Evolutionary conservation across 2,329 filamentous ascomycete species (phyloP), one percentile per base, ranked within the genome.

Genomic region (Chrysoporthe puriensis): DNA sequence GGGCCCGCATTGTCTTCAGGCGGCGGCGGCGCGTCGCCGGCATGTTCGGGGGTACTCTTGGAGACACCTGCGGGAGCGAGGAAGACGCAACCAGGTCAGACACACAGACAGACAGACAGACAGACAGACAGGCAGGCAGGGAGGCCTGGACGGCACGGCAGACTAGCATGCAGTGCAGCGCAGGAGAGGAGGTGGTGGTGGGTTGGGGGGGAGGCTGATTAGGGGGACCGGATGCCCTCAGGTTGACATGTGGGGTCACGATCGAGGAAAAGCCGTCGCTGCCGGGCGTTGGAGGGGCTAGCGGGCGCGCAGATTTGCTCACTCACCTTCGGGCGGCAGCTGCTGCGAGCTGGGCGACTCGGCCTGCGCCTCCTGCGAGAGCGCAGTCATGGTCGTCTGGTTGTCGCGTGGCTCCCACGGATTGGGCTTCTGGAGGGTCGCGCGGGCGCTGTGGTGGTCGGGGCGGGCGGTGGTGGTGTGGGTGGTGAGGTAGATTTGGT

Each of bases 1-100:
- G 83, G 82, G 66, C 78, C 74, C 60, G 76, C 75, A 68, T 78
- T 74, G 72, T 71, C 71, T 67, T 62, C 68, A 72, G 72, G 63
- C 61, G 65, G 64, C 63, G 67, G 66, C 52, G 69, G 72, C 73
- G 74, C n/a, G 72, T 74, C 67, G 66, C 65, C 62, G 58, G 68
- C 56, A 52, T 66, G 62, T 42, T 68, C 62, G 66, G 66, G 54
- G 46, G 56, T 36, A 40, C n/a, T 54, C 42, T 42, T 26, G 44
- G 67, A 64, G 54, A 50, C 42, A 44, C 60, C 63, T 57, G 48
- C 6, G 44, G 44, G 9, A 40, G 43, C 61, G n/a, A 26, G 44
- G n/a, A 14, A 57, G n/a, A n/a, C 63, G 36, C 58, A 36, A 36
- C 65, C 46, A 43, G 66, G 48, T 66, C 21, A 43, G 62, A 16